Evolutionary conservation across 352 stramenopile species (phyloP), one percentile per base, ranked within the genome.

Genomic region (Pythium coloratum): DNA sequence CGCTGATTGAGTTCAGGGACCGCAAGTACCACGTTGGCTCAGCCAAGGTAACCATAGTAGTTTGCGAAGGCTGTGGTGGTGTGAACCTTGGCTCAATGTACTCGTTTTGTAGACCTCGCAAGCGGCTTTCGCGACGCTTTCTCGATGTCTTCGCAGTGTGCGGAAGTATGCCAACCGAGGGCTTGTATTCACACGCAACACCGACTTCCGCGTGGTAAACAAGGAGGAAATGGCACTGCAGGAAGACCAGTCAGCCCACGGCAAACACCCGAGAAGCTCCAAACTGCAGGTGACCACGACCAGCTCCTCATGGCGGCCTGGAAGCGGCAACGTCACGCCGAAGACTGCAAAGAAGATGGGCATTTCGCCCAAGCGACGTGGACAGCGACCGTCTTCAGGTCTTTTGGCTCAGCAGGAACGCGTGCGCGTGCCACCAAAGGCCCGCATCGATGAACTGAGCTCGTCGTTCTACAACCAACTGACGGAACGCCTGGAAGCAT

Each of bases 81-180:
- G 34, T 20, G 63, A 56, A 46, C 20, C 24, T 12, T 50, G 2
- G 40, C 18, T 20, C 62, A 32, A 1, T 67, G n/a, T 24, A 8
- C 10, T 59, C 30, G 46, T 57, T 32, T 49, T 55, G 2, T 36
- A 90, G 77, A 78, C 75, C 12, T 86, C 85, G 14, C 75, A 86
- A 53, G 71, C 76, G 0, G 78, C 84, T 13, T 95, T 94, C 62
- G 36, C 73, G 32, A 86, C 81, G 8, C 76, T 95, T 4, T 88
- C 77, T 67, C 89, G 88, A 55, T 95, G 87, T 36, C 64, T 95
- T 38, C 76, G 85, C 34, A 95, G 87, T 62, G 83, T 95, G 28
- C 82, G 85, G 13, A 83, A 83, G 10, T 92, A 95, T 63, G 87
- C 87, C 20, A 82, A 81, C 56, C 81, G 82, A 6, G 87, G 87